Conservation (phyloP, 2,329 filamentous ascomycete genomes). For the Arthrinium phaeospermum region DNA sequence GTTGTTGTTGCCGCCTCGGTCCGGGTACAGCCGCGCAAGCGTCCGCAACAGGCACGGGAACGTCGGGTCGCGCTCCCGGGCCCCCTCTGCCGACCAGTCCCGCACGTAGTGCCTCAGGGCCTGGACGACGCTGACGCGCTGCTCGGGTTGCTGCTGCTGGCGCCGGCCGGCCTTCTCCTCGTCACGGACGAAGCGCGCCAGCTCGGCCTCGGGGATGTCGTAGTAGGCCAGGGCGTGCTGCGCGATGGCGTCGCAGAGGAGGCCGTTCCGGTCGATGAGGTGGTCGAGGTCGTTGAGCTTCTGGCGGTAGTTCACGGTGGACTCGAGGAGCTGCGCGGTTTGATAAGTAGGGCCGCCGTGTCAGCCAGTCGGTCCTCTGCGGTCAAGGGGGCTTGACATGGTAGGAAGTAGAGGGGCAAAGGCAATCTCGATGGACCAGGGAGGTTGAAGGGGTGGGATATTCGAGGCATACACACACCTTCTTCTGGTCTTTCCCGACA, state of each 20-base stretch:
- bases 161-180: slow-evolving; percentile 43
- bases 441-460: not conserved
- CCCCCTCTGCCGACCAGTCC: slow-evolving; percentile 57
- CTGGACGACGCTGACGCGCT: slow-evolving; percentile 55
- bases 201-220: slow-evolving; percentile 47
- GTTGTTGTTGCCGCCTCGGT: slow-evolving; percentile 21
- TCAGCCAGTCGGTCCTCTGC: not conserved
- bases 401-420: not conserved
- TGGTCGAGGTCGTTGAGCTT: slow-evolving; percentile 53
- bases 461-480: slow-evolving; percentile 25
- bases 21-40: slow-evolving; percentile 39
- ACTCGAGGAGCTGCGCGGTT: slow-evolving; percentile 53
- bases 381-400: not conserved
- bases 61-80: slow-evolving; percentile 49
- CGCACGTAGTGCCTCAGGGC: slow-evolving; percentile 62
- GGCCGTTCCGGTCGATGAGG: slow-evolving; percentile 51
- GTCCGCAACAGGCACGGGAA: slow-evolving; percentile 47
- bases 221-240: slow-evolving; percentile 53
- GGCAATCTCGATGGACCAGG: not conserved
- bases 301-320: slow-evolving; percentile 61
- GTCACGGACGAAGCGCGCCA: slow-evolving; percentile 48
- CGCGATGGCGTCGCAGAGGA: slow-evolving; percentile 53
- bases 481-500: slow-evolving; percentile 42
- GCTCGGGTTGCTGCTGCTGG: slow-evolving; percentile 42
- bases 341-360: not conserved